Evolutionary conservation across 1,284 basidiomycete genomes (phyloP), one percentile per base, ranked within the genome.

Genomic region (Thecaphora thlaspeos): DNA sequence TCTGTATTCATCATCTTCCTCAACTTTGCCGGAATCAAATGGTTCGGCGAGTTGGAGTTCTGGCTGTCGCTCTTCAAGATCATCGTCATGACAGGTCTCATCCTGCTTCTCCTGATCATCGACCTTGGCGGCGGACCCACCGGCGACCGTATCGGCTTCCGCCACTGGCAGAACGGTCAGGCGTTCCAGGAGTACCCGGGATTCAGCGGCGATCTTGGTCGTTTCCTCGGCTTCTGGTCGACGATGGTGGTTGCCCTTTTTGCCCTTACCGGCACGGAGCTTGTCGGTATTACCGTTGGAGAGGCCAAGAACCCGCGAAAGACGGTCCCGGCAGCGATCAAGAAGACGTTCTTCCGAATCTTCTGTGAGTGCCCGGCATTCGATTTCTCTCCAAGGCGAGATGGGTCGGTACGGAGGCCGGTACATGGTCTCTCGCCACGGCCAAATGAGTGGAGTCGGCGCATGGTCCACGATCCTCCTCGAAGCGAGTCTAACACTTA

Each of bases 211-310:
- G 24, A 48, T 14, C 79, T 79, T 0, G 74, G 80, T 4, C 54
- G 51, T 22, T 73, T 73, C 55, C 48, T 71, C 17, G 71, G 68
- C 10, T 56, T 55, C 48, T 74, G 69, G 70, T 50, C 43, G 32
- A 59, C 56, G n/a, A 51, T 66, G 32, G 58, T 80, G 79, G 57
- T 79, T 73, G 38, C 78, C 69, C 24, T 75, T 54, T 85, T 85
- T 68, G 82, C 84, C 7, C 85, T 82, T 79, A 84, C 84, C 63
- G 85, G 85, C 17, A 84, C 83, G 11, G 85, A 86, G 78, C 78
- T 74, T 5, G 78, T 71, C n/a, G 66, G 80, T 67, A 80, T 82
- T 21, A 80, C 80, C 0, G 80, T 81, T 45, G 81, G 80, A 34
- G 80, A 81, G 57, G 73, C 77, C 45, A 72, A 80, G 71, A 84